Base-by-base conservation (phyloP, 2,329 filamentous ascomycete genomes). In the Colletotrichum brevisporum region DNA sequence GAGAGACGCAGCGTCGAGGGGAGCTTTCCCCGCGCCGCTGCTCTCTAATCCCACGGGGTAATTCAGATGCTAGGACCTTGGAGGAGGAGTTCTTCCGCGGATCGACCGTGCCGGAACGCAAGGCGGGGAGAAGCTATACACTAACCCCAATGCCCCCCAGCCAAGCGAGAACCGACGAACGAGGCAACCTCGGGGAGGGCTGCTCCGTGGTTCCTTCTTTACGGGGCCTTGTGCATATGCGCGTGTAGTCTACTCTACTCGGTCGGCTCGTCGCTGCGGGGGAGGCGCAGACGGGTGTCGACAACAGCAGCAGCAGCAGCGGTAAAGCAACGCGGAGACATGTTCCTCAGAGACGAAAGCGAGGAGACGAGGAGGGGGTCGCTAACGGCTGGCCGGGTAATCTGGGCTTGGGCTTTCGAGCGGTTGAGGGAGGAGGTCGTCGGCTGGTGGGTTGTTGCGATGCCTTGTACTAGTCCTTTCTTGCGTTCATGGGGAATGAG, bases 201-300 rank as follows among this genome's bases (percentile, higher is more conserved):
- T 65, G 39, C 66, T 69, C 66, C 66, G 66, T 64, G 60, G 54
- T 59, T 52, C 16, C 16, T 56, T 27, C 26, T 6, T 24, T 18
- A n/a, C 47, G 16, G 15, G 47, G 31, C 9, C 2, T 36, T 36
- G 31, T 36, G 31, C 31, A 36, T 36, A 36, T 36, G 31, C 31
- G 31, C 31, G 8, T 36, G 31, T 36, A 36, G 21, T 24, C 21
- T 24, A 36, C 31, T 36, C 31, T 36, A 26, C 16, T 18, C 5
- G 8, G 45, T 48, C 45, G 6, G 27, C 6, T 31, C 27, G 5
- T 53, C 13, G 59, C 39, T 62, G 50, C 59, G 50, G 59, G 39
- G 50, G 50, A 47, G 50, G 39, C 50, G 26, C 59, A 53, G 48
- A 31, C 27, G 31, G 48, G 26, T 36, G 47, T 16, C 43, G 18